phyloP scores from a whole-genome alignment of 176 grass and related monocot species.

The Rhynchospora breviuscula region DNA sequence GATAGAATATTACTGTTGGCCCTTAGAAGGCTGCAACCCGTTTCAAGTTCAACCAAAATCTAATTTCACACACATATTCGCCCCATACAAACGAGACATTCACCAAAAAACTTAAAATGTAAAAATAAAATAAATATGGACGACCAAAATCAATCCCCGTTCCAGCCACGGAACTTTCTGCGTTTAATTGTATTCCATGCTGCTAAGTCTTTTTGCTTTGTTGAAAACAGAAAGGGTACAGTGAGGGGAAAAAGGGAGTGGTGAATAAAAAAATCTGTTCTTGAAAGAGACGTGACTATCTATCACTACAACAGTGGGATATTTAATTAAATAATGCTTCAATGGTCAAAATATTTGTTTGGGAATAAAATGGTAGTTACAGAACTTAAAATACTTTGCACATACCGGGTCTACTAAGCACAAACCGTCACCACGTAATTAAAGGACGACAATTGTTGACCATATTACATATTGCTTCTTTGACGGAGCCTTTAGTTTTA shows the following conservation, averaged over 20 bases:
- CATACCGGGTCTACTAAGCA: neutral
- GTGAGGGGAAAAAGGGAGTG: neutral
- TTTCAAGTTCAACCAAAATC: neutral
- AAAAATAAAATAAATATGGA: neutral
- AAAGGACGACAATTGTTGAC: neutral
- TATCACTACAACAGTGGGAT: neutral
- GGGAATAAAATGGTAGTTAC: neutral
- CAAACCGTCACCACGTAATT: neutral
- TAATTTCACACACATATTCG: too few species aligned
- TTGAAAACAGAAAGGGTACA: neutral
- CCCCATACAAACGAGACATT: neutral
- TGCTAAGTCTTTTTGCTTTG: neutral
- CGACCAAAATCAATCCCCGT: neutral
- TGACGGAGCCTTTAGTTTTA: neutral
- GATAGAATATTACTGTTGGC: too few species aligned
- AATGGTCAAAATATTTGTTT: neutral
- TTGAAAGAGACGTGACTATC: neutral
- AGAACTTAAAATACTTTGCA: neutral
- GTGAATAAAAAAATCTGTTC: neutral
- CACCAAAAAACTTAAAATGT: neutral
- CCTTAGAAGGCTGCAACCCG: neutral
- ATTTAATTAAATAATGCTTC: neutral
- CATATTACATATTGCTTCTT: neutral
- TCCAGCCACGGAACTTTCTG: neutral
- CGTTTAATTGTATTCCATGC: neutral